These are phyloP conservation scores for Echium plantagineum DNA, from an alignment of 257 asterid species.

Conservation along the genomic window DNA sequence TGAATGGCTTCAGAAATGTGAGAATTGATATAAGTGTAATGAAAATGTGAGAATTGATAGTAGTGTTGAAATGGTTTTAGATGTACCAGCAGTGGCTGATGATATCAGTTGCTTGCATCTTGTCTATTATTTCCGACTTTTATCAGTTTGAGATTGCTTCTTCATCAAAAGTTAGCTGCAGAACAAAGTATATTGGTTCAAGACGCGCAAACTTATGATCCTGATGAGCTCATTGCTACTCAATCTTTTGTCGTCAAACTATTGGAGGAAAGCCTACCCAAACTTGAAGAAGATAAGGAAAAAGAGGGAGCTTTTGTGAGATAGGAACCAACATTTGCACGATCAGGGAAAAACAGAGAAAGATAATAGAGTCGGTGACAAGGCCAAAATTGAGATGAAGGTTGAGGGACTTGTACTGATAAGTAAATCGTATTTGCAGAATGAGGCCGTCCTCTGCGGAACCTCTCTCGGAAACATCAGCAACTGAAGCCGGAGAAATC, in stretches of 20 bases:
- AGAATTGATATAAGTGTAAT: too few relatives aligned
- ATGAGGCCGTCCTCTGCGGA: constrained; percentile 75
- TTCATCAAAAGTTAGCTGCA: constrained; percentile 45
- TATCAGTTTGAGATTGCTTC: constrained; percentile 83
- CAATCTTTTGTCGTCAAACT: constrained; percentile 57
- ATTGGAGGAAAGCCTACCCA: constrained; percentile 69
- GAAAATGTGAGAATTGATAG: too few relatives aligned
- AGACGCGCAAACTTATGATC: constrained; percentile 31
- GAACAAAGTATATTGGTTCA: constrained; percentile 35
- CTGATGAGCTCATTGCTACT: constrained; percentile 43
- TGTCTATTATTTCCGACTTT: too few relatives aligned
- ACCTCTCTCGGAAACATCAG: constrained; percentile 36
- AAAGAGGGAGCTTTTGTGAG: constrained; percentile 56
- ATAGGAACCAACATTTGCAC: constrained; percentile 98
- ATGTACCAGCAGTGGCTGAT: background rate
- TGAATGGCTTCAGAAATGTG: too few relatives aligned
- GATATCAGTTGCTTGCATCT: too few relatives aligned
- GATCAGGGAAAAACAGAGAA: constrained; percentile 89
- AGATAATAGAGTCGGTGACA: constrained; percentile 65
- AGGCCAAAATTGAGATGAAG: constrained; percentile 68
- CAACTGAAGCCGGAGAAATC: constrained; percentile 20
- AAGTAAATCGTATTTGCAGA: constrained; percentile 35
- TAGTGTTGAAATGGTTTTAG: too few relatives aligned
- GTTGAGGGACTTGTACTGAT: constrained; percentile 52
- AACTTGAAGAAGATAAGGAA: constrained; percentile 65